These are phyloP conservation scores for Peribolospora kevripleyi DNA, from an alignment of 768 basidiomycete species.

Conservation along the genomic window DNA sequence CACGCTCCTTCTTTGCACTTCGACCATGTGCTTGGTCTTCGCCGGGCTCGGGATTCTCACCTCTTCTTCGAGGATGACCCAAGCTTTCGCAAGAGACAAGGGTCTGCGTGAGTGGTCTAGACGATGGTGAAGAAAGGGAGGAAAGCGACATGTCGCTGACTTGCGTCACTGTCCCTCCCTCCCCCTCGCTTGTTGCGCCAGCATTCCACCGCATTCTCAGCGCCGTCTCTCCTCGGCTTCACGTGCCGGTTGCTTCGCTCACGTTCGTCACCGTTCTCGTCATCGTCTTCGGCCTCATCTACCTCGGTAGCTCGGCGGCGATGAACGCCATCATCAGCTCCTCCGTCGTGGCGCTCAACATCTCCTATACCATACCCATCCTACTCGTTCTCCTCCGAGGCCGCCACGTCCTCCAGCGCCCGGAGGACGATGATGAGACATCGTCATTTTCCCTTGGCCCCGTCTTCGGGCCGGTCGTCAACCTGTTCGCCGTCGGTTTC, in stretches of 20 bases:
- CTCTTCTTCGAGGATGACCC: conserved; percentile 1
- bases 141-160: background rate
- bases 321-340: conserved; percentile 14
- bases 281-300: conserved; percentile 10
- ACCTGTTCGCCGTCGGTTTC: conserved; percentile 10
- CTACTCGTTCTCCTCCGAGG: conserved; percentile 8
- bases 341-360: conserved; percentile 12
- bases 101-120: background rate
- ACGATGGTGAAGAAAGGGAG: background rate
- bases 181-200: no score
- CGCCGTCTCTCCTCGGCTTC: conserved; percentile 5
- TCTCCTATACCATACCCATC: conserved; percentile 6
- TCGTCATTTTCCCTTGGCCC: conserved; percentile 8
- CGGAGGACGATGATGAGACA: conserved; percentile 6
- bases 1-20: background rate
- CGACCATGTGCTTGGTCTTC: background rate
- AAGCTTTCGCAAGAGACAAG: conserved; percentile 6
- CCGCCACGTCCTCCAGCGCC: conserved; percentile 1
- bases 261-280: background rate
- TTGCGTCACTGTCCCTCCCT: no score
- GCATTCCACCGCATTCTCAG: background rate
- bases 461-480: conserved; percentile 8
- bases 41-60: conserved; percentile 2
- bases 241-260: conserved; percentile 3
- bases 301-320: conserved; percentile 9